Base-by-base conservation (phyloP, 2,329 filamentous ascomycete species). In the Alternaria burnsii region DNA sequence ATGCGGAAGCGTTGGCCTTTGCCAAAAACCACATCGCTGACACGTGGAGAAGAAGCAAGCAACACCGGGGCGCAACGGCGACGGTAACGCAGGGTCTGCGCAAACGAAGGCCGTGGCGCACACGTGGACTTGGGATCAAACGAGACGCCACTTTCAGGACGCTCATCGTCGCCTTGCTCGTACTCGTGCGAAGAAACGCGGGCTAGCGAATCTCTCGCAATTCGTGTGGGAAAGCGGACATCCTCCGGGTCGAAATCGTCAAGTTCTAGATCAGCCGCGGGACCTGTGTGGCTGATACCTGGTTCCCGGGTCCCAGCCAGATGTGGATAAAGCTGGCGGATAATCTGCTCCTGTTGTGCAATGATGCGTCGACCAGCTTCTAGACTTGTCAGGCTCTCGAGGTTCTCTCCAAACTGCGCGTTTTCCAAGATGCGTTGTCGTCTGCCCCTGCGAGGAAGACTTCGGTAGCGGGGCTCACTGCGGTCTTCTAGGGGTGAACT, bases 401-500 rank as follows among this genome's bases (percentile, higher is more conserved):
- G 54, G 69, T 76, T 71, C 56, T 72, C 70, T 36, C 61, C 67
- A n/a, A 76, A 59, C 8, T 70, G 70, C 8, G 65, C 59, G 16
- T 69, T 69, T 30, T 79, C 77, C 14, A 80, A 68, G n/a, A 75
- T 46, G 18, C 77, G 73, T 60, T 79, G 76, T 12, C 78, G 72
- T 38, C 78, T 63, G 63, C 77, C 76, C 30, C 82, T 72, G 30
- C 82, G 75, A 6, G 82, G 82, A 14, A 84, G 74, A 53, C 82
- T 84, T 51, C 81, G 79, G 61, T 82, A 82, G 50, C 79, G 74
- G 16, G 78, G 78, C 56, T 80, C 78, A 55, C 74, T 80, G 47
- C 91, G 86, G 66, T 92, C 90, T 67, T 93, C 91, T 40, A 93
- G 84, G 1, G 89, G 87, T 0, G 86, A 82, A 12, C 90, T 87